Conservation (phyloP, 129 eudicot genomes). For the Lactuca saligna region DNA sequence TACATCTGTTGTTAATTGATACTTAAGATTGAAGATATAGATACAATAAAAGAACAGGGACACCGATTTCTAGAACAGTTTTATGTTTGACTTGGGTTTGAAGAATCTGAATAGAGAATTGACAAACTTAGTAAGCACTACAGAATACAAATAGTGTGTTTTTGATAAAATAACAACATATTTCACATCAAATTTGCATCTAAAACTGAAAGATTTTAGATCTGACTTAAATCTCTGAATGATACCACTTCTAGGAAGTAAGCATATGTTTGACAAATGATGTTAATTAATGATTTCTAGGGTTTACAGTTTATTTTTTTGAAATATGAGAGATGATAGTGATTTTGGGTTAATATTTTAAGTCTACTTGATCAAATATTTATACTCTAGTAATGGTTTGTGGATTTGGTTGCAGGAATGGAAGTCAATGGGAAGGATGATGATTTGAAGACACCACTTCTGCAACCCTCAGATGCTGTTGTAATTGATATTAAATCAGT, state of each 20-base stretch:
- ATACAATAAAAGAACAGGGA: background rate
- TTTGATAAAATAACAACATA: slow-evolving; percentile 10
- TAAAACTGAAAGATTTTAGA: slow-evolving; percentile 7
- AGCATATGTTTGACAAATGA: background rate
- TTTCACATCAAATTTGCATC: slow-evolving; percentile 9
- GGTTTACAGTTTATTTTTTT: background rate
- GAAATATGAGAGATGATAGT: slow-evolving; percentile 3
- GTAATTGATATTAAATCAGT: slow-evolving; percentile 33
- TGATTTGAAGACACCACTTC: slow-evolving; percentile 66
- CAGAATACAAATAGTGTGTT: background rate
- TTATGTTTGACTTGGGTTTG: slow-evolving; percentile 11
- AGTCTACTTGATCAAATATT: background rate
- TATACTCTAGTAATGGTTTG: background rate
- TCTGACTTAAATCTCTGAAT: slow-evolving; percentile 16
- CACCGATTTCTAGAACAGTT: background rate
- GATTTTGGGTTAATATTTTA: slow-evolving; percentile 9
- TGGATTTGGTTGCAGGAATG: slow-evolving; percentile 42
- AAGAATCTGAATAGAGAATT: slow-evolving; percentile 3
- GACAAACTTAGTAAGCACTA: background rate
- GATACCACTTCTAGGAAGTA: slow-evolving; percentile 1
- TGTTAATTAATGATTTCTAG: background rate
- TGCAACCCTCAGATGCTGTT: slow-evolving; percentile 51
- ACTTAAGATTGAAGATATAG: background rate
- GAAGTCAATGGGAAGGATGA: slow-evolving; percentile 66
- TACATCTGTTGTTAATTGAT: background rate